phyloP scores from a whole-genome alignment of 1,139 yeast genomes.

The Taphrina sp. region DNA sequence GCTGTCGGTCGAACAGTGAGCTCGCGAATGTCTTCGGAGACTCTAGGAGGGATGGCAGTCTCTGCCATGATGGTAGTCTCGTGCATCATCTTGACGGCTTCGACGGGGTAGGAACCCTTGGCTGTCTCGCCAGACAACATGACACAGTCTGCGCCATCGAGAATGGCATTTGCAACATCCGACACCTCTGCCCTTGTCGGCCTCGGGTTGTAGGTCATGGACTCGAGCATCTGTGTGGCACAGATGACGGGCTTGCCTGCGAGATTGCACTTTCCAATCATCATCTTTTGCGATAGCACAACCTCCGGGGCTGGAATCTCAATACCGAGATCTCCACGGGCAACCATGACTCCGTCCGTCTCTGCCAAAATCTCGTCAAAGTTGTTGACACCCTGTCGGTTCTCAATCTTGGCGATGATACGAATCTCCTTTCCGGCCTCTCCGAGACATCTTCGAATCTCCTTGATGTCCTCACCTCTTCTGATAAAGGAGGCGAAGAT shows the following conservation, averaged over 20 bases:
- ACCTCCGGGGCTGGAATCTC: constrained; percentile 99
- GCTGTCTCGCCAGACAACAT: constrained; percentile 99
- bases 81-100: constrained; percentile 98
- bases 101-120: constrained; percentile 96
- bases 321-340: constrained; percentile 99
- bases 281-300: constrained; percentile 96
- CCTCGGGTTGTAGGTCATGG: constrained; percentile 99
- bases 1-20: constrained; percentile 86
- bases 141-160: constrained; percentile 96
- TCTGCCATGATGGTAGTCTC: constrained; percentile 95
- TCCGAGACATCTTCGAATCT: constrained; percentile 91
- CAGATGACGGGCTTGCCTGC: constrained; percentile 99
- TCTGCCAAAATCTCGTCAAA: constrained; percentile 90
- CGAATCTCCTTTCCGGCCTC: constrained; percentile 95
- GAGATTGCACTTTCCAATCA: constrained; percentile 97
- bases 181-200: constrained; percentile 99
- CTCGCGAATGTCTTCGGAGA: constrained; percentile 76
- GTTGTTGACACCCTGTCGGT: constrained; percentile 99
- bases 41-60: constrained; percentile 82
- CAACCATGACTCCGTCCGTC: constrained; percentile 99
- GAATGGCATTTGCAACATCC: constrained; percentile 97
- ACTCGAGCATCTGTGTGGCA: constrained; percentile 99
- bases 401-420: constrained; percentile 95
- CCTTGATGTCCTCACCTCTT: constrained; percentile 82
- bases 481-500: constrained; percentile 97